Evolutionary conservation across 108 stramenopile genomes (phyloP).

Genomic region (Cyclotella atomus): DNA sequence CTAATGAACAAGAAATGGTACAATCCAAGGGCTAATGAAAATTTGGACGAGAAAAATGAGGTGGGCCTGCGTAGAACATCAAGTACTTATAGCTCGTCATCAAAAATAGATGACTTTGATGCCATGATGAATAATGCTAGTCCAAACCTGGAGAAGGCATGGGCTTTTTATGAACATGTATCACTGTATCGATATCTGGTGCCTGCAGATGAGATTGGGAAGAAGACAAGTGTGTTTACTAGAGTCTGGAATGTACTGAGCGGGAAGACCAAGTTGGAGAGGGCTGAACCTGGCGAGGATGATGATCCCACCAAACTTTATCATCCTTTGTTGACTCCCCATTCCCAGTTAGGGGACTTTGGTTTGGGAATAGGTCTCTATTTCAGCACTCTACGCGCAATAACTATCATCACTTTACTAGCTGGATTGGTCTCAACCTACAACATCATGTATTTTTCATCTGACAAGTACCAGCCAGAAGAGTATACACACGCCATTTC

Average conservation of each 20-base stretch:
- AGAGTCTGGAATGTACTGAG: background rate
- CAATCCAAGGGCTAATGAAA: background rate
- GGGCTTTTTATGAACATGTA: slow-evolving; percentile 3
- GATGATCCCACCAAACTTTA: background rate
- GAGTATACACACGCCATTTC: background rate
- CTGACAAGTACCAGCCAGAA: background rate
- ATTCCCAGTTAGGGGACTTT: background rate
- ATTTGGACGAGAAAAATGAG: background rate
- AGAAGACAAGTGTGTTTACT: background rate
- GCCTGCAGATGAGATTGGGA: background rate
- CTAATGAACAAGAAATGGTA: slow-evolving; percentile 2
- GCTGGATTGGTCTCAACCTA: background rate
- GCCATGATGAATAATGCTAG: background rate
- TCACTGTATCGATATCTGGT: background rate
- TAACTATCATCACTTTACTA: background rate
- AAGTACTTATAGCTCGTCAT: too few species aligned
- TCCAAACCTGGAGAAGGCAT: background rate
- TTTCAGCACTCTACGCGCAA: background rate
- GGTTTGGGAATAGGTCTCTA: background rate
- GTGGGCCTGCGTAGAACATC: too few species aligned
- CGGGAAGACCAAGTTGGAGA: background rate
- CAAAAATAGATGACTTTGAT: background rate
- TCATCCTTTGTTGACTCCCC: background rate
- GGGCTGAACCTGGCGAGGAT: slow-evolving; percentile 2
- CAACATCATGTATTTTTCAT: background rate